Conservation (phyloP, 371 early-diverging fungal genomes). For the Syncephalastrum racemosum region DNA sequence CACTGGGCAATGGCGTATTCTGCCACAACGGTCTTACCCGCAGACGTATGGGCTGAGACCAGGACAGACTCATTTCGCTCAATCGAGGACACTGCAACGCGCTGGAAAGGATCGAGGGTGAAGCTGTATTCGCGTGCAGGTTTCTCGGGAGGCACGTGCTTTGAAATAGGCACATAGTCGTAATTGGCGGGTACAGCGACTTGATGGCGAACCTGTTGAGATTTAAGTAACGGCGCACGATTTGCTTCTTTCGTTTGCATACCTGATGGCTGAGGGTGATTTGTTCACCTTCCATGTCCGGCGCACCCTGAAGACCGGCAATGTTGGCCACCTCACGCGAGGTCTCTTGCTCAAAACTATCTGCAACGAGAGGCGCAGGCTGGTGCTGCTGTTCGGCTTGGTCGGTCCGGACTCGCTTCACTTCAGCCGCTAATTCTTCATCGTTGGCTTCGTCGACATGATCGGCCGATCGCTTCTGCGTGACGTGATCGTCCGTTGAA, state of each 20-base stretch:
- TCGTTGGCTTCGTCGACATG: background rate
- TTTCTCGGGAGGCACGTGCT: conserved; percentile 77
- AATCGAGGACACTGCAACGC: conserved; percentile 88
- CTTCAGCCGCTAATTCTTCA: conserved; percentile 10
- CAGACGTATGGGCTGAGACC: conserved; percentile 99
- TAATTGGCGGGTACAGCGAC: conserved; percentile 92
- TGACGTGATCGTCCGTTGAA: background rate
- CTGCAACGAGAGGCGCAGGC: conserved; percentile 67
- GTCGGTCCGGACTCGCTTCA: conserved; percentile 10
- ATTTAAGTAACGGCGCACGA: background rate
- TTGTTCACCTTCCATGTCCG: conserved; percentile 57
- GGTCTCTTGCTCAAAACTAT: conserved; percentile 78
- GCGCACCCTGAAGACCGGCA: conserved; percentile 59
- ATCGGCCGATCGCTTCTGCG: conserved; percentile 12
- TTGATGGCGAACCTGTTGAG: conserved; percentile 83
- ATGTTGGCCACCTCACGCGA: conserved; percentile 69
- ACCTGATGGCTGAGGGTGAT: conserved; percentile 58
- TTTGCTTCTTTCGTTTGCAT: conserved; percentile 1
- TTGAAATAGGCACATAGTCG: conserved; percentile 81
- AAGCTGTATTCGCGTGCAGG: conserved; percentile 95
- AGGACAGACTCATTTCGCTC: conserved; percentile 97
- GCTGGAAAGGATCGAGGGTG: conserved; percentile 98
- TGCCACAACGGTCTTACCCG: conserved; percentile 99
- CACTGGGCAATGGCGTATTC: conserved; percentile 99
- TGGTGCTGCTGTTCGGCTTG: conserved; percentile 23